A percentile compares a stretch with the other conserved stretches of the same genome.
phyloP scores from a whole-genome alignment of 768 basidiomycete genomes.

The Hemileccinum impolitum region DNA sequence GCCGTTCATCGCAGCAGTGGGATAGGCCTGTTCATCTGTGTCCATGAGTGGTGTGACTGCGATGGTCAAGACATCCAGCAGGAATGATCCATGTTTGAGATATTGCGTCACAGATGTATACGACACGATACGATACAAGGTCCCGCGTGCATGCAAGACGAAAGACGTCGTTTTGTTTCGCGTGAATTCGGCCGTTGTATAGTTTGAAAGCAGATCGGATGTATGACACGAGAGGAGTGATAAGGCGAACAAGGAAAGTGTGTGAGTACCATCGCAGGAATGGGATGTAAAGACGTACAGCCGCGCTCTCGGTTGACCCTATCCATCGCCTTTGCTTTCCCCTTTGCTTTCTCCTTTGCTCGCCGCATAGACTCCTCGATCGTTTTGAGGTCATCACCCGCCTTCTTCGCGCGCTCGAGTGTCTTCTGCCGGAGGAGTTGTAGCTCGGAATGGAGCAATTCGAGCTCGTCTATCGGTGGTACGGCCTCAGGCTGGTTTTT shows the following conservation, averaged over 20 bases:
- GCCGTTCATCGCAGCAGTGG: conserved; percentile 27
- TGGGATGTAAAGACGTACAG: conserved; percentile 52
- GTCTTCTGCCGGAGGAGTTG: conserved; percentile 48
- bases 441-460: conserved; percentile 61
- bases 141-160: too few relatives aligned
- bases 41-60: conserved; percentile 48
- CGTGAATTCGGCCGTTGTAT: too few relatives aligned
- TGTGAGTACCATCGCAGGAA: too few relatives aligned
- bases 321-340: conserved; percentile 67
- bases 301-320: conserved; percentile 72
- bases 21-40: conserved; percentile 45
- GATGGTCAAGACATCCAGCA: too few relatives aligned
- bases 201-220: too few relatives aligned
- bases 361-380: conserved; percentile 75
- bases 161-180: too few relatives aligned
- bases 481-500: conserved; percentile 62
- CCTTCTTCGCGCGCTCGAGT: conserved; percentile 67
- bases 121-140: too few relatives aligned
- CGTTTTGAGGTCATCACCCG: conserved; percentile 66
- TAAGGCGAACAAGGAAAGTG: too few relatives aligned
- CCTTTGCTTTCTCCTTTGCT: conserved; percentile 72
- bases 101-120: too few relatives aligned
- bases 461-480: conserved; percentile 71
- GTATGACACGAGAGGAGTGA: too few relatives aligned
- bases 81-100: too few relatives aligned